A percentile compares a stretch with the other conserved stretches of the same genome.
These are phyloP conservation scores for Hericium erinaceus DNA, from an alignment of 768 basidiomycete species.

Conservation along the genomic window DNA sequence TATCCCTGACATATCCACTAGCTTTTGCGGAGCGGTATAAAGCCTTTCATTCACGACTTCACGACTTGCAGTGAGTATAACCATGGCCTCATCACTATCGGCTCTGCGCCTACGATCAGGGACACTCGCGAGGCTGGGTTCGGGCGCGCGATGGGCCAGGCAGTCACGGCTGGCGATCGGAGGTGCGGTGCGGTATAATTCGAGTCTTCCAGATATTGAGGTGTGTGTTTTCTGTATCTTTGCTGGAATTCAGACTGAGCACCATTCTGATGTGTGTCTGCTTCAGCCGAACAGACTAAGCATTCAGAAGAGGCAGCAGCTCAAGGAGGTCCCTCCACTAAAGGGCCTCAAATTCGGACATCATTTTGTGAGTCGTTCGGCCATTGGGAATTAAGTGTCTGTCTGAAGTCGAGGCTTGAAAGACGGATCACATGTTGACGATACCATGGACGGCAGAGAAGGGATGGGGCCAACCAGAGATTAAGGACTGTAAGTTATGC, in stretches of 20 bases:
- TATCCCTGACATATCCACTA: too few species aligned
- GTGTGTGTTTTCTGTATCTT: background rate
- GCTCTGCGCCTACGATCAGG: background rate
- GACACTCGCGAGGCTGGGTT: background rate
- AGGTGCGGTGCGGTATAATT: background rate
- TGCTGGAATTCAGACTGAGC: too few species aligned
- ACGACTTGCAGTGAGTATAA: too few species aligned
- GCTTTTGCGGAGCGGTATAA: too few species aligned
- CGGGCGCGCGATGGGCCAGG: background rate
- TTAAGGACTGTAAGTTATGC: slow-evolving; percentile 31
- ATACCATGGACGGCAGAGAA: slow-evolving; percentile 29
- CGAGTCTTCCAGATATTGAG: slow-evolving; percentile 5
- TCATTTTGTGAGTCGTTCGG: slow-evolving; percentile 5
- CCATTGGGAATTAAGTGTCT: background rate
- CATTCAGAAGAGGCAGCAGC: background rate
- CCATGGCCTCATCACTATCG: background rate
- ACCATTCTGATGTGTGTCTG: background rate
- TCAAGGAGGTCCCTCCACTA: slow-evolving; percentile 10
- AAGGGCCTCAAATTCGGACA: slow-evolving; percentile 10
- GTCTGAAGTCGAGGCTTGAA: background rate
- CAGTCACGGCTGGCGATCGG: background rate
- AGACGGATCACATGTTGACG: slow-evolving; percentile 32
- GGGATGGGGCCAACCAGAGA: slow-evolving; percentile 37
- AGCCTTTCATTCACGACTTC: too few species aligned
- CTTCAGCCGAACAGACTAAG: slow-evolving; percentile 5